Percentiles rank a stretch among this genome's conserved stretches.
phyloP scores from a whole-genome alignment of 805 yeast genomes.

The Komagataella kurtzmanii region DNA sequence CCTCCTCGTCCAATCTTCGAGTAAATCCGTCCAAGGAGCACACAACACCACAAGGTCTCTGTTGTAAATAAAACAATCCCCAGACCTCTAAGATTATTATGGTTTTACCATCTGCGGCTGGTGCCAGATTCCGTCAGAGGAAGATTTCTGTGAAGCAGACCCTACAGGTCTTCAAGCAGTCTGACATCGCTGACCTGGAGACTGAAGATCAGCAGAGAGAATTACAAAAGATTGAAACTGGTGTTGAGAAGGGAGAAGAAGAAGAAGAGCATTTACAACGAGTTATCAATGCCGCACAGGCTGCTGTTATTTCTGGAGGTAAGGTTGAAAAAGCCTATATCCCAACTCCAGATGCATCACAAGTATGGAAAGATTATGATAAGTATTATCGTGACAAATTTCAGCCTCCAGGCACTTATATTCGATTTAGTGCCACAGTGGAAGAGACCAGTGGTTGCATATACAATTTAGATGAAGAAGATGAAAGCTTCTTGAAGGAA shows the following conservation, averaged over 20 bases:
- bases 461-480: constrained; percentile 84
- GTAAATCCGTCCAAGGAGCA: neutral
- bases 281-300: constrained; percentile 71
- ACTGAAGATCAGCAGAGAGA: constrained; percentile 75
- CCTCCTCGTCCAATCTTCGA: neutral
- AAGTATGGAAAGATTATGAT: constrained; percentile 63
- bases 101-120: constrained; percentile 20
- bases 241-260: constrained; percentile 96
- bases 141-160: constrained; percentile 89
- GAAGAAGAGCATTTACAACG: constrained; percentile 92
- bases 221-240: constrained; percentile 83
- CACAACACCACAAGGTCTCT: neutral
- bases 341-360: constrained; percentile 94
- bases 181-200: constrained; percentile 72
- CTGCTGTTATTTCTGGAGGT: constrained; percentile 39
- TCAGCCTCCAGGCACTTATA: constrained; percentile 63
- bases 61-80: neutral
- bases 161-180: constrained; percentile 60
- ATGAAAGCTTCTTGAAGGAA: constrained; percentile 49
- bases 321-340: constrained; percentile 54
- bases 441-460: constrained; percentile 84
- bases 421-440: constrained; percentile 87
- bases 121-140: constrained; percentile 82
- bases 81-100: neutral
- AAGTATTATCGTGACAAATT: constrained; percentile 60